Conservation (phyloP, 768 basidiomycete species). For the Tricholoma hemisulphureum region DNA sequence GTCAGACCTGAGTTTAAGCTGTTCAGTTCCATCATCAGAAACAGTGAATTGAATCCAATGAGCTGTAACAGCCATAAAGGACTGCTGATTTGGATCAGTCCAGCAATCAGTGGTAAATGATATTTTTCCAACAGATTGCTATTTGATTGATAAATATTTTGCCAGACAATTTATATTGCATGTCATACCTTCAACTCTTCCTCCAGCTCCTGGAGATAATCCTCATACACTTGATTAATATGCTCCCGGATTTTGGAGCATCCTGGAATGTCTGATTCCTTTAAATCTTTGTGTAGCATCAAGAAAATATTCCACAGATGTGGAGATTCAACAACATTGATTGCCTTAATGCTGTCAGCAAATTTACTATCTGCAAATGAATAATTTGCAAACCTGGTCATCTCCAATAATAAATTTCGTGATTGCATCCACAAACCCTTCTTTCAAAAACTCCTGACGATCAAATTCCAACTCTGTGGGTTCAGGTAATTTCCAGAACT, state of each 20-base stretch:
- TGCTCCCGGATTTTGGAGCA: neutral
- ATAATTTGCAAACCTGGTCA: conserved; percentile 2
- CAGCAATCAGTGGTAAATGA: no score
- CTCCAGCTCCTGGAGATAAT: neutral
- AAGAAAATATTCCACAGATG: neutral
- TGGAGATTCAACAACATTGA: conserved; percentile 2
- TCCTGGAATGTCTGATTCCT: neutral
- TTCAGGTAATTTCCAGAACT: neutral
- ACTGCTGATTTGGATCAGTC: no score
- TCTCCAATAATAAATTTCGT: conserved; percentile 2
- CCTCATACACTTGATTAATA: neutral
- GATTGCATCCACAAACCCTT: conserved; percentile 3
- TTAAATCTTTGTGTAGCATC: conserved; percentile 1
- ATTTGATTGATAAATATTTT: neutral
- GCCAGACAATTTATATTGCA: neutral
- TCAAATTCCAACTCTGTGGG: neutral
- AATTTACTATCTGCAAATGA: neutral
- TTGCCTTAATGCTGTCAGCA: neutral
- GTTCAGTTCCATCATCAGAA: neutral
- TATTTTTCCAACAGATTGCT: conserved; percentile 4
- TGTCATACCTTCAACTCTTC: neutral
- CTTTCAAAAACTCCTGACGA: neutral
- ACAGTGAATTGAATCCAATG: neutral
- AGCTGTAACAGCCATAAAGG: no score
- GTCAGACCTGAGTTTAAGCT: conserved; percentile 3